A percentile compares a stretch with the other conserved stretches of the same genome.
These are phyloP conservation scores for Trichoderma guizhouense DNA, from an alignment of 2,329 filamentous ascomycete species.

Conservation along the genomic window DNA sequence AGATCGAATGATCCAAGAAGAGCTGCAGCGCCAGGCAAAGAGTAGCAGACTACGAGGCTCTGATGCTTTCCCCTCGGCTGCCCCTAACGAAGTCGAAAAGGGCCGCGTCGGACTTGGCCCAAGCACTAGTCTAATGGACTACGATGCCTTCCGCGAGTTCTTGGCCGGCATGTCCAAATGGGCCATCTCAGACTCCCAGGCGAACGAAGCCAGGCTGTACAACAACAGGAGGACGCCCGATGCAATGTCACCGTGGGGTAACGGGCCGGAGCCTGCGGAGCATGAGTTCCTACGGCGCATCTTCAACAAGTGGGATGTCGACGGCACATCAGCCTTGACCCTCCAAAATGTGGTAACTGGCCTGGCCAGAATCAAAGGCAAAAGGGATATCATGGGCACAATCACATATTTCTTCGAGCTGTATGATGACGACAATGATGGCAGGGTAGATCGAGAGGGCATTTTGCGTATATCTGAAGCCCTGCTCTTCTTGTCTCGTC, in stretches of 20 bases:
- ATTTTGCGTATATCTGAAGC: conserved; percentile 94
- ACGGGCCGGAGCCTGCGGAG: conserved; percentile 69
- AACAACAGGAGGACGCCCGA: conserved; percentile 50
- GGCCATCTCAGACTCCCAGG: conserved; percentile 84
- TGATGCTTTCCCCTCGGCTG: conserved; percentile 35
- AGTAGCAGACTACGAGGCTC: conserved; percentile 46
- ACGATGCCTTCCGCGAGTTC: conserved; percentile 93
- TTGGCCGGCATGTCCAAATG: conserved; percentile 85
- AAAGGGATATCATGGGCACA: conserved; percentile 92
- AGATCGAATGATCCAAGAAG: conserved; percentile 71
- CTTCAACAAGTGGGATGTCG: conserved; percentile 84
- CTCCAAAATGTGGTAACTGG: conserved; percentile 91
- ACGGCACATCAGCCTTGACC: conserved; percentile 72
- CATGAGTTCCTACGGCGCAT: conserved; percentile 91
- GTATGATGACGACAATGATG: conserved; percentile 89
- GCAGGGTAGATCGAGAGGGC: conserved; percentile 89
- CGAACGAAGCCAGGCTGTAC: conserved; percentile 59
- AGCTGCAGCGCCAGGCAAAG: conserved; percentile 64
- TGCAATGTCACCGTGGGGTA: conserved; percentile 51
- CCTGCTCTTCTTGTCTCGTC: conserved; percentile 83
- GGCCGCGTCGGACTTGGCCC: conserved; percentile 84
- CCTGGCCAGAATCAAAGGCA: conserved; percentile 86
- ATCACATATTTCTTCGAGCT: conserved; percentile 98
- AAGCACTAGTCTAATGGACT: conserved; percentile 93
- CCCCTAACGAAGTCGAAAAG: conserved; percentile 63